Evolutionary conservation across 208 protist genomes (phyloP), one percentile per base, ranked within the genome.

Genomic region (Trypanosoma platydactyli): DNA sequence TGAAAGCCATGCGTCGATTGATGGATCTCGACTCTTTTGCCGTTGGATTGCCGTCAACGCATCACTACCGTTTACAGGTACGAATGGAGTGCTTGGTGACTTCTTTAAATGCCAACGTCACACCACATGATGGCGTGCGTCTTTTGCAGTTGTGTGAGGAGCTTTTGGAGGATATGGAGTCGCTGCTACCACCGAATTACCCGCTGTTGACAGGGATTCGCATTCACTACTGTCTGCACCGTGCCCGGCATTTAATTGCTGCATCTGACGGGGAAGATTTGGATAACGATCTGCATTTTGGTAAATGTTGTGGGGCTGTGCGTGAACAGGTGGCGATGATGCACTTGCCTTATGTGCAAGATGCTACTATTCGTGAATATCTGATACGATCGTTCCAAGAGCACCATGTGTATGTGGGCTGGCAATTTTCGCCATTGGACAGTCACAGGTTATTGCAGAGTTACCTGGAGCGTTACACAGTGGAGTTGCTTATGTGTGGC

Each of bases 351-450:
- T 94, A 83, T 65, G 66, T 94, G 44, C 63, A 62, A 7, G 84
- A 91, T 63, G 53, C 52, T 9, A 38, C 84, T 9, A 64, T 94
- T 64, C 88, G 84, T 51, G 78, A 68, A 48, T 86, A 76, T 54
- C 60, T 94, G 13, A 64, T 83, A 15, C 71, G 62, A 27, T 85
- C 76, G 51, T 94, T 94, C 68, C 88, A 94, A 64, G 88, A 94
- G 71, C 77, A 89, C 68, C 84, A 75, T 55, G 71, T 80, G 9
- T 56, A 40, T 5, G 30, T 68, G 18, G 45, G 67, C 45, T 81
- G 72, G 67, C 55, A 44, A 24, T 63, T 70, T 51, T 16, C 40
- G 11, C 53, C 42, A 20, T 50, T 22, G 15, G 25, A 63, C 46
- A 72, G 82, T 33, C 9, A 29, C 0, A 74, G 76, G 18, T 35